Conservation (phyloP, 164 flowering plant species). For the Aristolochia californica region DNA sequence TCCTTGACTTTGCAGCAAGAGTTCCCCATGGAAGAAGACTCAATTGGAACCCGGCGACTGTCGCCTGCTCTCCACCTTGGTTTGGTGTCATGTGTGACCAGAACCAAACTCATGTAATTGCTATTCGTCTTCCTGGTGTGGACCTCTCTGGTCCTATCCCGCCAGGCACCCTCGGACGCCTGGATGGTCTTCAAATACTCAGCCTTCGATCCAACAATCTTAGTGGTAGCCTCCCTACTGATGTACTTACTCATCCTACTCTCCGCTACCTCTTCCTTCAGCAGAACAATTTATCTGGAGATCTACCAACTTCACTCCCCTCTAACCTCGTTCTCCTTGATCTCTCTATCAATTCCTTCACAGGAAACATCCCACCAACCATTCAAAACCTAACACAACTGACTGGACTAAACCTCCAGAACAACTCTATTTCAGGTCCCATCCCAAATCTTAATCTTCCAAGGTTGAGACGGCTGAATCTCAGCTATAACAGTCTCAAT, state of each 20-base stretch:
- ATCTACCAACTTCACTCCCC: conserved; percentile 48
- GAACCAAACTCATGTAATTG: conserved; percentile 27
- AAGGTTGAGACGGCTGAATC: conserved; percentile 36
- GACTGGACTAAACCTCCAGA: conserved; percentile 37
- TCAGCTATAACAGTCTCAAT: conserved; percentile 45
- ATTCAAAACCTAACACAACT: conserved; percentile 45
- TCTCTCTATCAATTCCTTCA: conserved; percentile 65
- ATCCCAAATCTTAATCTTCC: conserved; percentile 41
- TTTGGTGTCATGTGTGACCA: conserved; percentile 44
- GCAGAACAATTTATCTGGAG: conserved; percentile 68
- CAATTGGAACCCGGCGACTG: conserved; percentile 40
- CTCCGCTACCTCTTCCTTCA: conserved; percentile 59
- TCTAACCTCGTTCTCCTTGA: conserved; percentile 44
- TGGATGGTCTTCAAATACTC: conserved; percentile 44
- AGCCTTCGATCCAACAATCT: conserved; percentile 80
- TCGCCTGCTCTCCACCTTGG: conserved; percentile 58
- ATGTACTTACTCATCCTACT: conserved; percentile 57
- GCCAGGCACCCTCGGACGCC: conserved; percentile 37
- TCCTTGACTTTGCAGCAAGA: conserved; percentile 41
- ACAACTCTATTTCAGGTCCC: conserved; percentile 44
- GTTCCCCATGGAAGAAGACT: conserved; percentile 50
- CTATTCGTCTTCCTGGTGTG: conserved; percentile 48
- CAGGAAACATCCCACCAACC: conserved; percentile 50
- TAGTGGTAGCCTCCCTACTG: conserved; percentile 60
- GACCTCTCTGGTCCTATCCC: conserved; percentile 59